Evolutionary conservation across 495 filamentous ascomycete genomes (phyloP).

Genomic region (Echria macrotheca): DNA sequence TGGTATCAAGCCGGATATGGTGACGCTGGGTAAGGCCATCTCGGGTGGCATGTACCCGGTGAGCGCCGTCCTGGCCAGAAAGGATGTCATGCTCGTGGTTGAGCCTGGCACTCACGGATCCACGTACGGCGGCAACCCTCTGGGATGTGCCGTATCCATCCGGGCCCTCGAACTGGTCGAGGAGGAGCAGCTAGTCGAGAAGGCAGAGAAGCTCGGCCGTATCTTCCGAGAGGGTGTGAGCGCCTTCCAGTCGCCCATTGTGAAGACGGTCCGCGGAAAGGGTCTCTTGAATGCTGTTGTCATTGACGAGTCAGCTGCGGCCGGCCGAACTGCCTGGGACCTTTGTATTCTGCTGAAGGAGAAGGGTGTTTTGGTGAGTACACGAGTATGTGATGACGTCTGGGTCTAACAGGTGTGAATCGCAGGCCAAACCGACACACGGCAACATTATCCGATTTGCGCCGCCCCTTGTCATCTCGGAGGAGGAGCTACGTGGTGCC

Average conservation of each 20-base stretch:
- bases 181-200: conserved; percentile 82
- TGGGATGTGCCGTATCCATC: conserved; percentile 96
- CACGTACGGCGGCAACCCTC: conserved; percentile 94
- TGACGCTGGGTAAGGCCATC: conserved; percentile 94
- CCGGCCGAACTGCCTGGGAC: conserved; percentile 92
- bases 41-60: conserved; percentile 99
- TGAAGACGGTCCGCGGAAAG: conserved; percentile 83
- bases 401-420: background rate
- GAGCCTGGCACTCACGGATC: conserved; percentile 96
- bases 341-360: conserved; percentile 91
- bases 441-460: conserved; percentile 96
- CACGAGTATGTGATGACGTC: background rate
- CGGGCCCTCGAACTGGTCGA: conserved; percentile 90
- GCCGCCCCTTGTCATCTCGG: conserved; percentile 79
- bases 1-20: conserved; percentile 88
- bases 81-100: conserved; percentile 94
- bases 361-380: conserved; percentile 82
- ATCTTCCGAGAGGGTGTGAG: conserved; percentile 75
- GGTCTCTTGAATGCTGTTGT: conserved; percentile 94
- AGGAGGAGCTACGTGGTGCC: conserved; percentile 75
- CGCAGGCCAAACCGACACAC: conserved; percentile 93
- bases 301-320: conserved; percentile 84
- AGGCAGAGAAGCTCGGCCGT: conserved; percentile 72
- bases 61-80: conserved; percentile 81
- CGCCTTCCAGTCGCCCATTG: conserved; percentile 66